These are phyloP conservation scores for Colletotrichum nymphaeae DNA, from an alignment of 2,329 filamentous ascomycete genomes.

Conservation along the genomic window DNA sequence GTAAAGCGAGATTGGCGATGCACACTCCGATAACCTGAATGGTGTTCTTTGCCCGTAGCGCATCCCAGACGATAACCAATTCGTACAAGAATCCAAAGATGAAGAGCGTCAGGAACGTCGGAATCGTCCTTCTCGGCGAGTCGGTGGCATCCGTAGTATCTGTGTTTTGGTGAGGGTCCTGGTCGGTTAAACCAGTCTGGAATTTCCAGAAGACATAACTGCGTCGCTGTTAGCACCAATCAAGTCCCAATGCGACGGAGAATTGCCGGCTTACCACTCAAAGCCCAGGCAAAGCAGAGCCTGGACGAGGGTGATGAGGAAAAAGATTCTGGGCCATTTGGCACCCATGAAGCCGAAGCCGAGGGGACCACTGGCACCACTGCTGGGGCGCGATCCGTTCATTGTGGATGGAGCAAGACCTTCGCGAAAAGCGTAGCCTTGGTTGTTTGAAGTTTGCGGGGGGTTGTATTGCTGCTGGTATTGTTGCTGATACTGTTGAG, in stretches of 20 bases:
- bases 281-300: conserved; percentile 83
- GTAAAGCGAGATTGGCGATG: conserved; percentile 88
- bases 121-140: conserved; percentile 78
- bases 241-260: background rate
- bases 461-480: conserved; percentile 37
- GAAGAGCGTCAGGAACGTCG: conserved; percentile 94
- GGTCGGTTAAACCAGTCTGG: conserved; percentile 67
- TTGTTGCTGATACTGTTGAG: conserved; percentile 39
- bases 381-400: conserved; percentile 39
- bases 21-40: conserved; percentile 98
- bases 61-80: conserved; percentile 90
- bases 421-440: conserved; percentile 48
- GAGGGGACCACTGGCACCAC: conserved; percentile 33
- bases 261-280: conserved; percentile 76
- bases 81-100: conserved; percentile 98
- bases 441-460: conserved; percentile 40
- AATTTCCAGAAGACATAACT: conserved; percentile 94
- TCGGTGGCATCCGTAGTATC: conserved; percentile 56
- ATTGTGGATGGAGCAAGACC: conserved; percentile 47
- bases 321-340: conserved; percentile 89
- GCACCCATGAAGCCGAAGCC: conserved; percentile 81
- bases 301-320: conserved; percentile 79
- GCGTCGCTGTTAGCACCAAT: conserved; percentile 12
- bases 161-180: conserved; percentile 42
- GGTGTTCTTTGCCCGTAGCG: conserved; percentile 93